phyloP scores from a whole-genome alignment of 257 asterid genomes.

The Nicotiana sylvestris region DNA sequence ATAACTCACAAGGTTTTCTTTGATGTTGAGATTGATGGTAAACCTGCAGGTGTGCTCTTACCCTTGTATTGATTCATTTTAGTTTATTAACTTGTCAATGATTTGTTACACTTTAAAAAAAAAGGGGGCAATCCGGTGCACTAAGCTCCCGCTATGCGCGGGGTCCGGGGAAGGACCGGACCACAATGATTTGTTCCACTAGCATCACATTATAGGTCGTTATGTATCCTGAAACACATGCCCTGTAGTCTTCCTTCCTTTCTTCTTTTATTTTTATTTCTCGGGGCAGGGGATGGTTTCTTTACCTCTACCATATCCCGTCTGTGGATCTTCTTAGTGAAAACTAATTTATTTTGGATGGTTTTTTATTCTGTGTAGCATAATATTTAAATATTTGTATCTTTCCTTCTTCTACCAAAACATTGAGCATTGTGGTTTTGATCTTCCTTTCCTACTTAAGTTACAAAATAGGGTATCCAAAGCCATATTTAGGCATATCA shows the following conservation, averaged over 20 bases:
- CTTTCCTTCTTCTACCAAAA: background rate
- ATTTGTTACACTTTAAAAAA: background rate
- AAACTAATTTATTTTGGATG: too few relatives aligned
- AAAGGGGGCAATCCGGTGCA: background rate
- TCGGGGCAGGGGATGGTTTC: too few relatives aligned
- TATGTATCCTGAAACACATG: too few relatives aligned
- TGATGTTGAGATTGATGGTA: constrained; percentile 83
- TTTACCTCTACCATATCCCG: too few relatives aligned
- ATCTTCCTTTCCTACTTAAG: background rate
- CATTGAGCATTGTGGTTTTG: background rate
- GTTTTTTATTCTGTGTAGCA: background rate
- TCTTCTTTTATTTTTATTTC: too few relatives aligned
- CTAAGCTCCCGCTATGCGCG: too few relatives aligned
- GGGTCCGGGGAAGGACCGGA: too few relatives aligned
- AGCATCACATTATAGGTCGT: too few relatives aligned
- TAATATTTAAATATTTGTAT: background rate
- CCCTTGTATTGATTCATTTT: background rate
- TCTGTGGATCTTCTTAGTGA: too few relatives aligned
- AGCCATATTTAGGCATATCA: background rate
- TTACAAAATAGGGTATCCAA: background rate
- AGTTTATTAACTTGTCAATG: background rate
- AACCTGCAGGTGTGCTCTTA: constrained; percentile 58
- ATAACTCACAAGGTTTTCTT: constrained; percentile 75
- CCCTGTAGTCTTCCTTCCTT: too few relatives aligned
- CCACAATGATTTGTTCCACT: background rate